Evolutionary conservation across 345 rosid genomes (phyloP).

Genomic region (Punica granatum): DNA sequence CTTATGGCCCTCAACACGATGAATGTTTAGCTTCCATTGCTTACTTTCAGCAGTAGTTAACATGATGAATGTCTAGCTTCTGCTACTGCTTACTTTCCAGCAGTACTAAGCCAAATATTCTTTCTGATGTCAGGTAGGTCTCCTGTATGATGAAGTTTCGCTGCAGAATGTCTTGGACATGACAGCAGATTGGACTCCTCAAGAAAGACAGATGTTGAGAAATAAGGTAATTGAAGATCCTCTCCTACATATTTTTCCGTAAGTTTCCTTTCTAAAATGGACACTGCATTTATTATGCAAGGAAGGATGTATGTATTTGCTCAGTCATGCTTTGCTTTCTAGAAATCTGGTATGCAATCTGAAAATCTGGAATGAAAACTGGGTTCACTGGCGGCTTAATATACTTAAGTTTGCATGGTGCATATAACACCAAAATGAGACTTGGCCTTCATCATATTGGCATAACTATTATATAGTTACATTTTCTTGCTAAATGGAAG

Average conservation of each 20-base stretch:
- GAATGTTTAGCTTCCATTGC: too few species aligned
- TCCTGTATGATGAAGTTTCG: conserved; percentile 74
- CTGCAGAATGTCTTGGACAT: conserved; percentile 72
- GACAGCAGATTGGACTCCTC: conserved; percentile 87
- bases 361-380: not conserved
- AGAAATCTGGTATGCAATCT: not conserved
- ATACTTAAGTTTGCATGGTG: not conserved
- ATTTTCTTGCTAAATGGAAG: not conserved
- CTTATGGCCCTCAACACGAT: too few species aligned
- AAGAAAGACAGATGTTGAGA: conserved; percentile 87
- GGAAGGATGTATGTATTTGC: too few species aligned
- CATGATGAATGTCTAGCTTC: not conserved
- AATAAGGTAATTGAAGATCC: conserved; percentile 40
- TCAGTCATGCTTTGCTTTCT: not conserved
- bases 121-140: conserved; percentile 61
- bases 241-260: not conserved
- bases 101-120: not conserved
- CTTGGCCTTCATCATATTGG: not conserved
- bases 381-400: not conserved
- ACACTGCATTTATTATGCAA: too few species aligned
- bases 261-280: not conserved
- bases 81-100: not conserved
- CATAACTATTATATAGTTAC: not conserved
- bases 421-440: not conserved
- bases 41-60: not conserved